Base-by-base conservation (phyloP, 495 filamentous ascomycete genomes). In the Penicillium odoratum region DNA sequence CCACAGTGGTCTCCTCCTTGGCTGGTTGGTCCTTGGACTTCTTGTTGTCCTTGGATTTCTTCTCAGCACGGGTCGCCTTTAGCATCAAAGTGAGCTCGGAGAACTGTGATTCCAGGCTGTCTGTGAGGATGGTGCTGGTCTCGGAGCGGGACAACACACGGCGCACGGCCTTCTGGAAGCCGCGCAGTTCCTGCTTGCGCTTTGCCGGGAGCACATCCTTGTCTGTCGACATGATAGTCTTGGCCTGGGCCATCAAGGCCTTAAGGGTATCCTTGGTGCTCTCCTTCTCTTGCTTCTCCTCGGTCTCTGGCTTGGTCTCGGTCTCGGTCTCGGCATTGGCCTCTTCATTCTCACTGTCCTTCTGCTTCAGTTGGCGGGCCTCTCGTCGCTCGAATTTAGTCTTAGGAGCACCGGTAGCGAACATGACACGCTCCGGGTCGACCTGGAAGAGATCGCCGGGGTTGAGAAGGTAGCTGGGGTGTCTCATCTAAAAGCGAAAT, bases 371-470 rank as follows among this genome's bases (percentile, higher is more conserved):
- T 44, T 34, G 63, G 56, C 80, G 74, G 26, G 61, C 61, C 43
- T 76, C 73, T 11, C 77, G 78, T 54, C 77, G 75, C 57, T 83
- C 76, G 18, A 64, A 61, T 45, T 69, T 78, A 18, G 76, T 68
- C 68, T 93, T 96, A 9, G 83, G 81, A 3, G 80, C 81, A 33
- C 94, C 94, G 9, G 92, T 97, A 25, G 91, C 94, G 61, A 75
- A 89, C 74, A 98, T 81, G 31, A 98, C 95, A 56, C 85, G 84
- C 6, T 94, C 91, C 43, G 87, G 82, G 7, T 97, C 89, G 66
- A 98, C 95, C 66, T 93, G 90, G 82, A 98, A 98, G 80, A 98
- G 88, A 69, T 98, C 94, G 48, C 94, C 94, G 9, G 94, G 94
- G 73, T 98, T 98, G 29, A 98, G 87, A 66, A 92, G 88, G 75